Evolutionary conservation across 1,284 basidiomycete genomes (phyloP), one percentile per base, ranked within the genome.

Genomic region (Ceratorhiza oryzae-sativae): DNA sequence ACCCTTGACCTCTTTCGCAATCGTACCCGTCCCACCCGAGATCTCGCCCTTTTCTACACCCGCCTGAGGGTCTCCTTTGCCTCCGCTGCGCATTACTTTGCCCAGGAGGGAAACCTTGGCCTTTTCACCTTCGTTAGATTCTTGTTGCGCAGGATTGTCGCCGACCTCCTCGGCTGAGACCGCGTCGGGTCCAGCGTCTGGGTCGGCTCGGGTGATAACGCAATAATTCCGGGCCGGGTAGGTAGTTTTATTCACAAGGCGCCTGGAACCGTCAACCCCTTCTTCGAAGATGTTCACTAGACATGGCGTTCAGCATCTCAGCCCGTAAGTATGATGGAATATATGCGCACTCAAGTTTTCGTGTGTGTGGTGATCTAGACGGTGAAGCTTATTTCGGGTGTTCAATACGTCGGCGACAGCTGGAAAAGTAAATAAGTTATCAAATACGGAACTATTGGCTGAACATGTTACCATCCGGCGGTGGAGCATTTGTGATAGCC

Each of bases 401-500:
- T 77, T 67, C 46, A 77, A 60, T 39, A 84, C 75, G 53, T 78
- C 79, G 13, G 83, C 80, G 36, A 83, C 79, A 4, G 80, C 74
- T 1, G 79, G 15, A 55, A 8, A 8, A 18, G 18, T 25, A 6
- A 53, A 30, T n/a, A 8, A n/a, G 18, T 15, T 9, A 55, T 18
- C 4, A 34, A 32, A 34, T 18, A 23, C 3, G 8, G 10, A n/a
- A 32, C 32, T 15, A 3, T 10, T 27, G n/a, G 13, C n/a, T 9
- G 12, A 34, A 36, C n/a, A n/a, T n/a, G n/a, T 30, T 18, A 70
- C 65, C 65, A 4, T 70, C 65, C 10, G 82, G 82, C 10, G 82
- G 82, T 1, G 82, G 81, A 2, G 79, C 79, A 71, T 81, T 81
- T 42, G 80, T 80, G 61, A 81, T 81, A 0, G 80, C 80, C 1